Base-by-base conservation (phyloP, 192 early-diverging fungal genomes). In the Podila minutissima region DNA sequence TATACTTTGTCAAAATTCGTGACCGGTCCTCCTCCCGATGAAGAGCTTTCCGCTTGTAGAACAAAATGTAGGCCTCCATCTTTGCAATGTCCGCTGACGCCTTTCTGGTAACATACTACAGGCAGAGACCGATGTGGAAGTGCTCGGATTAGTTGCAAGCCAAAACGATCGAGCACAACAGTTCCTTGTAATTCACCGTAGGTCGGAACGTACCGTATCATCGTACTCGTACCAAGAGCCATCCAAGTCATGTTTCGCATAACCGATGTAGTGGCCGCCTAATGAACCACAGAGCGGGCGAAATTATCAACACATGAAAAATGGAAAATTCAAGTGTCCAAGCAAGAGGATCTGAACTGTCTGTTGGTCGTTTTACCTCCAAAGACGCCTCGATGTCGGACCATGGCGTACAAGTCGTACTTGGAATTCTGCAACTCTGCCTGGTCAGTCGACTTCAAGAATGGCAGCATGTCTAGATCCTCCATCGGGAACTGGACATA, bases 401-500 rank as follows among this genome's bases (percentile, higher is more conserved):
- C 69, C 64, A 85, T 69, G 19, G 72, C 83, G 61, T 85, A 85
- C 24, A 85, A 60, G 38, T 82, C 76, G 51, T 82, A 85, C 41
- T 82, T 85, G 29, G 71, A 59, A 31, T 68, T 74, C 26, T 28
- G 53, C 17, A 83, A 66, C 59, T 79, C 71, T 3, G 69, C 63
- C 29, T 49, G 64, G 51, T 73, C 74, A 38, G 29, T 57, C 15
- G 74, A 74, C 58, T 84, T 84, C 60, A 74, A 69, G 65, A 72
- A 85, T 3, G 83, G 83, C 15, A 38, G 57, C 77, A 85, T 85
- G 33, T 85, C 83, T 49, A 85, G 60, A 59, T 82, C 83, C 48
- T 85, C 83, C 35, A 85, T 60, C 24, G 83, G 83, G 28, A 85
- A 85, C 65, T 85, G 77, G n/a, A 85, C 83, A 71, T 70, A 71